phyloP scores from a whole-genome alignment of 345 rosid genomes.

The Heritiera littoralis region DNA sequence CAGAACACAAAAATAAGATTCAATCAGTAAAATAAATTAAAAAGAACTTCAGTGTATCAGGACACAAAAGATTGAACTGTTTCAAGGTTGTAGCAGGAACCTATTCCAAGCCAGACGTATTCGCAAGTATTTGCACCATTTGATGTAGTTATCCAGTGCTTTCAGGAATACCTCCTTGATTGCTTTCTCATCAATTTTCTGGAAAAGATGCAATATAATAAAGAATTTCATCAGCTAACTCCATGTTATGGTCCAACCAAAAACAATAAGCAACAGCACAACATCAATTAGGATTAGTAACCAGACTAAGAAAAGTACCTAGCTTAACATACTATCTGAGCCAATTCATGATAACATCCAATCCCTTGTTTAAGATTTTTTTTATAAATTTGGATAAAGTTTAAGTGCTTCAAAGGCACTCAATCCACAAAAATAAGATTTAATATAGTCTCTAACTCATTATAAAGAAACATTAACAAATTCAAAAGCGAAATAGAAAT shows the following conservation, averaged over 20 bases:
- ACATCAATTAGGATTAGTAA: background rate
- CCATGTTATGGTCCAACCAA: background rate
- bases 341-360: background rate
- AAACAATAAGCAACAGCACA: conserved; percentile 7
- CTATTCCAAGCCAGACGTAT: conserved; percentile 81
- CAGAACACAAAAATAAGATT: conserved; percentile 24
- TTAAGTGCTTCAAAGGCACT: conserved; percentile 7
- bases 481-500: background rate
- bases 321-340: background rate
- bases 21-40: conserved; percentile 16
- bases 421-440: background rate
- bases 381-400: background rate
- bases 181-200: conserved; percentile 97
- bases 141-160: conserved; percentile 89
- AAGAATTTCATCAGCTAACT: conserved; percentile 15
- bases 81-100: conserved; percentile 40
- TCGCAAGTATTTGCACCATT: conserved; percentile 95
- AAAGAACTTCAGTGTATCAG: conserved; percentile 3
- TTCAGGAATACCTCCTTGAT: conserved; percentile 88
- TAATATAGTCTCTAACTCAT: background rate
- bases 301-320: background rate
- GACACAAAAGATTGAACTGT: conserved; percentile 12
- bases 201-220: background rate
- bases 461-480: background rate
- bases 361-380: background rate